Conservation (phyloP, 352 stramenopile species). For the Globisporangium cystogenes region DNA sequence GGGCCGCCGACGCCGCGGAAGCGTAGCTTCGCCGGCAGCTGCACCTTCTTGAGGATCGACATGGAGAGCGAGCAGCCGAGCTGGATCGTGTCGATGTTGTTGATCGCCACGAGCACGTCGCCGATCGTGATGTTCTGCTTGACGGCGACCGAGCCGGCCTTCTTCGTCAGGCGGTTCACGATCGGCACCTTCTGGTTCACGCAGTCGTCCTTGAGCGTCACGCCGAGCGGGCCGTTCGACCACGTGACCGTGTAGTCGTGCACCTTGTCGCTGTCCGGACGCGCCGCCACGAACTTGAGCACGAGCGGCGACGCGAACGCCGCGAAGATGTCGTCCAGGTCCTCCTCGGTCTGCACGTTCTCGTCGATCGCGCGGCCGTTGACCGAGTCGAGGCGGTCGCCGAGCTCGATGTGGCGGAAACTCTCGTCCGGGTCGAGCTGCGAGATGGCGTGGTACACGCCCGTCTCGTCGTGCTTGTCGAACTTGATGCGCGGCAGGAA, state of each 20-base stretch:
- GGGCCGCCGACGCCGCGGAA: slow-evolving; percentile 79
- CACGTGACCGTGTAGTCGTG: slow-evolving; percentile 85
- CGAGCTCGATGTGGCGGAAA: slow-evolving; percentile 66
- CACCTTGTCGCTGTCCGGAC: slow-evolving; percentile 57
- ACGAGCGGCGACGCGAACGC: slow-evolving; percentile 73
- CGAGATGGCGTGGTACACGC: slow-evolving; percentile 61
- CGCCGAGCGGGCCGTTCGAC: slow-evolving; percentile 80
- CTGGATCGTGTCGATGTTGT: slow-evolving; percentile 89
- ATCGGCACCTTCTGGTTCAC: slow-evolving; percentile 83
- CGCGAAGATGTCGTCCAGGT: slow-evolving; percentile 69
- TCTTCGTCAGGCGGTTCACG: slow-evolving; percentile 84
- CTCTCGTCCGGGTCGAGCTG: slow-evolving; percentile 77
- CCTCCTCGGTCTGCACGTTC: slow-evolving; percentile 48
- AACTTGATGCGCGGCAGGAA: slow-evolving; percentile 74
- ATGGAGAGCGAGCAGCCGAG: slow-evolving; percentile 83
- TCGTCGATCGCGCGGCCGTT: slow-evolving; percentile 71
- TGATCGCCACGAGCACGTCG: slow-evolving; percentile 82
- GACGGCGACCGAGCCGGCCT: slow-evolving; percentile 76
- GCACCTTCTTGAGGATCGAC: slow-evolving; percentile 88
- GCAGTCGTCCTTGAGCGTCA: slow-evolving; percentile 84
- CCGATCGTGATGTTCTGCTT: slow-evolving; percentile 88
- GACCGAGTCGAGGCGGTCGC: slow-evolving; percentile 68
- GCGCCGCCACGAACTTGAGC: slow-evolving; percentile 71
- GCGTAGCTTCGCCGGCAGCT: slow-evolving; percentile 74
- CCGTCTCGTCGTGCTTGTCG: slow-evolving; percentile 25